Evolutionary conservation across 2,329 filamentous ascomycete genomes (phyloP).

Genomic region (Neofusicoccum kwambonambiense): DNA sequence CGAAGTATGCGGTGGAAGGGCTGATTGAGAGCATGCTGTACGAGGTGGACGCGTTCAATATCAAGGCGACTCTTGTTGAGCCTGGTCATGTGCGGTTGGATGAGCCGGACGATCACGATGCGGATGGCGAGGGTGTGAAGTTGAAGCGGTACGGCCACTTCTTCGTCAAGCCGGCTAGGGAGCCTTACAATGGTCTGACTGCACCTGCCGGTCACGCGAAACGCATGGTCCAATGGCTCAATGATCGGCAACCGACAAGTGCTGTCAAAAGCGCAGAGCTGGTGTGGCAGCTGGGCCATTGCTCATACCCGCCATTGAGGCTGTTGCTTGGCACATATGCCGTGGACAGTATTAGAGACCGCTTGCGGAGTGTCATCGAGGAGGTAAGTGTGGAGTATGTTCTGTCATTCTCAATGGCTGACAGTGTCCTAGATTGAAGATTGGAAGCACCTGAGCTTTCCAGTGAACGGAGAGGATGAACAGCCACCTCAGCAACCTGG

Average conservation of each 20-base stretch:
- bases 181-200: constrained; percentile 73
- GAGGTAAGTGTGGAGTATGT: constrained; percentile 58
- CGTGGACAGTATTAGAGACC: constrained; percentile 91
- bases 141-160: constrained; percentile 90
- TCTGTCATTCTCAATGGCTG: neutral
- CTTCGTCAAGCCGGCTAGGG: constrained; percentile 76
- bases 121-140: constrained; percentile 23
- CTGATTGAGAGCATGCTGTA: constrained; percentile 96
- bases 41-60: constrained; percentile 86
- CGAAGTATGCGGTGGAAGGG: constrained; percentile 95
- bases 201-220: constrained; percentile 85
- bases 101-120: constrained; percentile 61
- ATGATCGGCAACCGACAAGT: constrained; percentile 87
- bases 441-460: constrained; percentile 83
- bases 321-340: constrained; percentile 90
- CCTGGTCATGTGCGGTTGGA: constrained; percentile 86
- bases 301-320: constrained; percentile 84
- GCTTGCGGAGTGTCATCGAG: constrained; percentile 85
- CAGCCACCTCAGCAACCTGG: neutral
- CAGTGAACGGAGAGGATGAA: constrained; percentile 39
- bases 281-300: constrained; percentile 91
- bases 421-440: constrained; percentile 58
- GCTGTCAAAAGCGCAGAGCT: constrained; percentile 90
- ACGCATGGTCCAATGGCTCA: constrained; percentile 91
- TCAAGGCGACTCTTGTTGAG: constrained; percentile 91